Base-by-base conservation (phyloP, 495 filamentous ascomycete species). In the Penicillium soppii region DNA sequence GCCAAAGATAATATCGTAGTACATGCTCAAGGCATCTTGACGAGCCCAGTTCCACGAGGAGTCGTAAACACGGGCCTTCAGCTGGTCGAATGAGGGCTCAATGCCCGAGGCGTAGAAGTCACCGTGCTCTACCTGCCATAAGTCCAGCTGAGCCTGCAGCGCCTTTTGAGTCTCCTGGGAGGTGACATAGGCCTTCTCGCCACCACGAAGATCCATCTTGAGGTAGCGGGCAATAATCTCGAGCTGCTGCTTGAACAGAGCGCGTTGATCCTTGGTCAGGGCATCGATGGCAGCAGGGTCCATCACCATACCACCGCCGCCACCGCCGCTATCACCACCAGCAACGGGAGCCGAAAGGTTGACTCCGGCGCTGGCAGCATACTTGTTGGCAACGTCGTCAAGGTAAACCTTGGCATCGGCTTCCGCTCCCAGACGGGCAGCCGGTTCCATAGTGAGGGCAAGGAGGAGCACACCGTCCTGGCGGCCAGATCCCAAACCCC, bases 1-100 rank as follows among this genome's bases (percentile, higher is more conserved):
- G 37, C 94, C 94, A 57, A 99, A 99, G 62, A 99, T 97, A 59
- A 99, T 95, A 65, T 99, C 95, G 70, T 91, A 99, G 76, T 91
- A 99, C 94, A 99, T 99, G 75, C 83, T 90, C 32, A 97, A 79
- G 30, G 92, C 94, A 71, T 99, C 94, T 63, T 97, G 95, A 44
- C 94, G 88, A 26, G 90, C 94, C 94, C 94, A 99, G 68, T 99
- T 99, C 94, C 94, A 99, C 1, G 90, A 94, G 1, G 94, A 97
- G 68, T 99, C 94, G 71, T 97, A 99, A 12, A 95, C 84, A 67
- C 94, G 85, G 15, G 94, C 92, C 70, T 99, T 99, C 15, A 97
- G 81, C 3, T 87, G 74, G 63, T 89, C 92, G 69, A 99, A 99
- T 5, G 90, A 82, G 0, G 94, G 95, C 66, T 95, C 91, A 57